phyloP scores from a whole-genome alignment of 495 filamentous ascomycete species.

The Penicillium antarcticum region DNA sequence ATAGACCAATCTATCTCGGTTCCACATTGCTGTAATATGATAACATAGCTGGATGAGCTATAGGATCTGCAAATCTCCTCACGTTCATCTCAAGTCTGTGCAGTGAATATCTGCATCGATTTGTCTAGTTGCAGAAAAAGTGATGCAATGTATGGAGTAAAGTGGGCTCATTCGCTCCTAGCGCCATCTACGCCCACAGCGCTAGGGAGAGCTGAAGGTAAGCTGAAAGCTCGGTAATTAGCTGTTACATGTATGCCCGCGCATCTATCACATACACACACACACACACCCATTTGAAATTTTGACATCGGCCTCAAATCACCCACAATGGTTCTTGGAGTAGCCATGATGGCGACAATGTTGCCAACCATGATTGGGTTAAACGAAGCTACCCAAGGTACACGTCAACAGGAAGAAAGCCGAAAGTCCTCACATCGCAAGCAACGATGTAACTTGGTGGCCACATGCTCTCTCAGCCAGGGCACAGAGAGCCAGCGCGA shows the following conservation, averaged over 20 bases:
- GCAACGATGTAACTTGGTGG: slow-evolving; percentile 18
- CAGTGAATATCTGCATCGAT: background rate
- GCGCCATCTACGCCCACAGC: slow-evolving; percentile 5
- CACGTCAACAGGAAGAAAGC: slow-evolving; percentile 21
- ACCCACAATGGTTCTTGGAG: slow-evolving; percentile 23
- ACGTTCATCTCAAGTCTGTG: slow-evolving; percentile 5
- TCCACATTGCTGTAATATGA: background rate
- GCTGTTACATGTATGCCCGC: slow-evolving; percentile 5
- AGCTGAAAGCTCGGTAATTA: slow-evolving; percentile 11
- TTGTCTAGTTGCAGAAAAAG: slow-evolving; percentile 13
- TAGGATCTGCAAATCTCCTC: slow-evolving; percentile 9
- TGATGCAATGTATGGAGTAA: slow-evolving; percentile 14
- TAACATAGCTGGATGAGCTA: background rate
- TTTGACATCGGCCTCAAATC: background rate
- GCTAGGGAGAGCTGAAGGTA: background rate
- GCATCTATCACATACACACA: background rate
- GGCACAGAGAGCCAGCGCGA: slow-evolving; percentile 16
- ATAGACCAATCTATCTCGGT: background rate
- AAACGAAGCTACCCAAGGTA: slow-evolving; percentile 23
- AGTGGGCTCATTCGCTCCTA: slow-evolving; percentile 7
- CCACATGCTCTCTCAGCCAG: slow-evolving; percentile 16
- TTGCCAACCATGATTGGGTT: slow-evolving; percentile 28
- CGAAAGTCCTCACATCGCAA: slow-evolving; percentile 19
- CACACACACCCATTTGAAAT: background rate
- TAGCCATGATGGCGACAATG: slow-evolving; percentile 31